Percentiles rank a stretch among this genome's conserved stretches.
Evolutionary conservation across 805 yeast genomes (phyloP).

Genomic region (Candida succiphila): DNA sequence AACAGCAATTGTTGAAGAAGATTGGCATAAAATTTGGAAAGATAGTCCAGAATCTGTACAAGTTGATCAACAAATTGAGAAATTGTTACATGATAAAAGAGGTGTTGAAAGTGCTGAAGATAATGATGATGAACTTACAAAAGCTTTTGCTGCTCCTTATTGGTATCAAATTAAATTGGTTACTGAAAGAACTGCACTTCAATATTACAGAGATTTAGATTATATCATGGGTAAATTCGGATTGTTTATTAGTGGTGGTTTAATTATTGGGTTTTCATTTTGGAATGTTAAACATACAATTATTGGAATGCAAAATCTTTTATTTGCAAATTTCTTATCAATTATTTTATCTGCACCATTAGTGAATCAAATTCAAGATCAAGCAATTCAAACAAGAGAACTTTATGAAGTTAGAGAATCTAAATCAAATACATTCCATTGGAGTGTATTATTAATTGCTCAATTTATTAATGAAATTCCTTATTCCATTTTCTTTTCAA

Average conservation of each 20-base stretch:
- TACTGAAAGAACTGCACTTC: slow-evolving; percentile 25
- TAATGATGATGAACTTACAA: slow-evolving; percentile 5
- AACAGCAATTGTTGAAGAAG: slow-evolving; percentile 45
- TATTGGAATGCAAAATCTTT: slow-evolving; percentile 50
- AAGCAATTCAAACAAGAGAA: slow-evolving; percentile 48
- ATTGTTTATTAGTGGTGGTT: slow-evolving; percentile 27
- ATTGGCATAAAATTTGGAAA: slow-evolving; percentile 60
- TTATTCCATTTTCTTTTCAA: slow-evolving; percentile 37
- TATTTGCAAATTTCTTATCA: slow-evolving; percentile 43
- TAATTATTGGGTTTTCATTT: slow-evolving; percentile 50
- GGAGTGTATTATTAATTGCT: slow-evolving; percentile 48
- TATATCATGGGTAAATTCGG: slow-evolving; percentile 39
- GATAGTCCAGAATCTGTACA: slow-evolving; percentile 18
- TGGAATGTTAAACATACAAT: slow-evolving; percentile 43
- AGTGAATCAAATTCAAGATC: slow-evolving; percentile 55
- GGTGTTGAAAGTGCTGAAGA: slow-evolving; percentile 6
- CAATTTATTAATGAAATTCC: slow-evolving; percentile 53
- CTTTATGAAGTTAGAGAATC: slow-evolving; percentile 63
- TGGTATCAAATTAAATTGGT: slow-evolving; percentile 25
- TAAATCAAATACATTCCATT: slow-evolving; percentile 63
- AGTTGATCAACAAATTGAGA: slow-evolving; percentile 20
- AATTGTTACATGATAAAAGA: slow-evolving; percentile 12
- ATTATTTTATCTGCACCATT: slow-evolving; percentile 49
- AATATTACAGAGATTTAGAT: slow-evolving; percentile 37
- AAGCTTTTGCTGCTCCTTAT: slow-evolving; percentile 36